Evolutionary conservation across 2,329 filamentous ascomycete species (phyloP).

Genomic region (Colletotrichum caudatum): DNA sequence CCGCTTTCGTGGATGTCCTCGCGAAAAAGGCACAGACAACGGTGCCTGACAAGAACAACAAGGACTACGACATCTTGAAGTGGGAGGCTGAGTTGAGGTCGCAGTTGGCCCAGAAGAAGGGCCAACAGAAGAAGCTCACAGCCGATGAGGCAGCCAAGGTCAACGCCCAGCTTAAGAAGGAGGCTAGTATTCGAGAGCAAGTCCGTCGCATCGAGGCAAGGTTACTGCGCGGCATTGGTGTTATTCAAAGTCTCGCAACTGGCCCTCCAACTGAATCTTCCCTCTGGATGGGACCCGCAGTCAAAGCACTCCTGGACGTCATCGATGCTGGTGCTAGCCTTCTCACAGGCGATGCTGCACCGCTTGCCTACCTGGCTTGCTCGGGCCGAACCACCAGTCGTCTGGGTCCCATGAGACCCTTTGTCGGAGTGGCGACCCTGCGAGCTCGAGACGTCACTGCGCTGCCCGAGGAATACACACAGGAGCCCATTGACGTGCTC

Average conservation of each 20-base stretch:
- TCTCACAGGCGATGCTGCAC: constrained; percentile 83
- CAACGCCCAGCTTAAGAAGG: constrained; percentile 89
- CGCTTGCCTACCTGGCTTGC: constrained; percentile 83
- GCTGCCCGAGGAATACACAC: constrained; percentile 76
- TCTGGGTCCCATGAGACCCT: constrained; percentile 80
- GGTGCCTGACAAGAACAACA: constrained; percentile 86
- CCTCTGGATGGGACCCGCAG: constrained; percentile 87
- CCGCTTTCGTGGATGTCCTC: constrained; percentile 89
- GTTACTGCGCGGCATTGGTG: constrained; percentile 85
- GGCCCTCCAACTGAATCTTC: constrained; percentile 91
- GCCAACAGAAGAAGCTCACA: constrained; percentile 89
- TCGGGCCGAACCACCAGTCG: constrained; percentile 80
- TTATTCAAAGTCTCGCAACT: constrained; percentile 83
- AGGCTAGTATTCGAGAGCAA: constrained; percentile 80
- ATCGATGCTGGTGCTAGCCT: constrained; percentile 85
- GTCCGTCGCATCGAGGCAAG: constrained; percentile 77
- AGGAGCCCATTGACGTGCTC: constrained; percentile 86
- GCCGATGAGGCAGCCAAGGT: constrained; percentile 91
- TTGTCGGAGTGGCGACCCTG: constrained; percentile 88
- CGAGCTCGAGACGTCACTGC: constrained; percentile 81
- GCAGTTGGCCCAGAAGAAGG: constrained; percentile 93
- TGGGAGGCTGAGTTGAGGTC: constrained; percentile 94
- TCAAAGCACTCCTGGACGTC: constrained; percentile 77
- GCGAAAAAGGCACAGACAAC: constrained; percentile 80
- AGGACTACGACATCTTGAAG: constrained; percentile 95